Evolutionary conservation across 805 yeast species (phyloP).

Genomic region (Komagataella populi): DNA sequence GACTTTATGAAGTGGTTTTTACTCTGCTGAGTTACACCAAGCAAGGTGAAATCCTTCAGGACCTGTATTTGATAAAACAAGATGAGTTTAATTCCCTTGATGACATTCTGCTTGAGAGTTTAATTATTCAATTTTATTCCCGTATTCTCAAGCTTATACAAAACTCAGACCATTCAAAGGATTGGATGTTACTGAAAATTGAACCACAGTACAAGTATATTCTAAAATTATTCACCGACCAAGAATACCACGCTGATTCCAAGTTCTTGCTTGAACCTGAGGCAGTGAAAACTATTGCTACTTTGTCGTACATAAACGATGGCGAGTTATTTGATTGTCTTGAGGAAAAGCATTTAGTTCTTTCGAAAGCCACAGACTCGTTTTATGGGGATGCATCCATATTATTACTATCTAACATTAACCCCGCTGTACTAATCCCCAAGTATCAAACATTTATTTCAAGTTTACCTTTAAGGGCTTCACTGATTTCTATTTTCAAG

Average conservation of each 20-base stretch:
- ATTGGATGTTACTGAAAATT: conserved; percentile 5
- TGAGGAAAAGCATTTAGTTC: conserved; percentile 10
- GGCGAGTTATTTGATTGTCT: conserved; percentile 8
- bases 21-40: conserved; percentile 13
- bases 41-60: conserved; percentile 8
- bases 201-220: conserved; percentile 12
- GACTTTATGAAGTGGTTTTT: conserved; percentile 17
- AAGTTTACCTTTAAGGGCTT: conserved; percentile 10
- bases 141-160: conserved; percentile 9
- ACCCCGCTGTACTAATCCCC: conserved; percentile 12
- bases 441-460: conserved; percentile 4
- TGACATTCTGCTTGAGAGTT: conserved; percentile 17
- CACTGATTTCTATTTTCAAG: conserved; percentile 10
- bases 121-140: conserved; percentile 16
- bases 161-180: conserved; percentile 1
- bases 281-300: conserved; percentile 10
- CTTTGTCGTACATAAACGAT: conserved; percentile 6
- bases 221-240: conserved; percentile 11
- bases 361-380: conserved; percentile 4
- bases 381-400: conserved; percentile 4
- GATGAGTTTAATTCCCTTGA: conserved; percentile 10
- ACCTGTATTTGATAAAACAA: conserved; percentile 11
- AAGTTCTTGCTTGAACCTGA: conserved; percentile 8
- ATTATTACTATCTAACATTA: conserved; percentile 12
- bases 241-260: conserved; percentile 11